These are phyloP conservation scores for Aristolochia contorta DNA, from an alignment of 164 flowering plant species.

Conservation along the genomic window DNA sequence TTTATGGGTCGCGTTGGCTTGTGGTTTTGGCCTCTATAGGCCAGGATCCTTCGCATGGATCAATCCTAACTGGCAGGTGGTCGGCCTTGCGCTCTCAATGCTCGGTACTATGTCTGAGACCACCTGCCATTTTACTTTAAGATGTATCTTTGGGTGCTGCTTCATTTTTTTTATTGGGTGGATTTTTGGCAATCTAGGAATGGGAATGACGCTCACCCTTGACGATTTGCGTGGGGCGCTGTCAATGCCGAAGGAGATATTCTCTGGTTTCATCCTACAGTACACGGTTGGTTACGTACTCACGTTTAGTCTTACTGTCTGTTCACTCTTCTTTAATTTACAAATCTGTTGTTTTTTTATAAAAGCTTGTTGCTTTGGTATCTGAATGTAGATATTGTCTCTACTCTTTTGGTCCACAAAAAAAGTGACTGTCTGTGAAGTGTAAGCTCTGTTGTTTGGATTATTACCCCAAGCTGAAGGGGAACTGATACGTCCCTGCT, in stretches of 20 bases:
- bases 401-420: too few relatives aligned
- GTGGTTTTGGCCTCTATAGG: conserved; percentile 45
- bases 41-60: conserved; percentile 63
- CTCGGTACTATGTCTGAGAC: conserved; percentile 22
- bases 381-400: too few relatives aligned
- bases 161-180: not conserved
- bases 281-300: conserved; percentile 61
- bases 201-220: conserved; percentile 89
- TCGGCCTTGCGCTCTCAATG: conserved; percentile 67
- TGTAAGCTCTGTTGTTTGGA: too few relatives aligned
- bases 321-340: too few relatives aligned
- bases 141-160: not conserved
- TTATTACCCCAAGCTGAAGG: too few relatives aligned
- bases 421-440: too few relatives aligned
- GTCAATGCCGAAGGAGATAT: conserved; percentile 73
- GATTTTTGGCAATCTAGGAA: conserved; percentile 17
- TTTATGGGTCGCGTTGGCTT: conserved; percentile 73
- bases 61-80: conserved; percentile 38
- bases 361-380: too few relatives aligned
- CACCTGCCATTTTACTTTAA: not conserved
- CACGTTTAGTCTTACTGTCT: too few relatives aligned
- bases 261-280: conserved; percentile 65
- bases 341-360: too few relatives aligned
- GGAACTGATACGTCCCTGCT: too few relatives aligned
- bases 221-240: conserved; percentile 77